Conservation (phyloP, 2,329 filamentous ascomycete species). For the Xylaria arbuscula region DNA sequence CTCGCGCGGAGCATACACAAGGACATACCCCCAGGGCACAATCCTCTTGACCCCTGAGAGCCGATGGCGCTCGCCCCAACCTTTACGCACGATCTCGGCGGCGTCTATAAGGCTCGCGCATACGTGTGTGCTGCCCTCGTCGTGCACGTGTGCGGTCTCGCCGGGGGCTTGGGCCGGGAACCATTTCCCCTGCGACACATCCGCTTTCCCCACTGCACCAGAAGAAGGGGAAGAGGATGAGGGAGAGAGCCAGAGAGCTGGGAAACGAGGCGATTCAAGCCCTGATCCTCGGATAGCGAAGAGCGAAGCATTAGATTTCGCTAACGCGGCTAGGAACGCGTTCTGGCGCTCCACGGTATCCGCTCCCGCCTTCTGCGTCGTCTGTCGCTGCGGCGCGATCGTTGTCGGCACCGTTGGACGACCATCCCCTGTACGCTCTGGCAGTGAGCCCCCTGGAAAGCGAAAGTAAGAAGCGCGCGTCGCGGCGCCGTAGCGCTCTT, state of each 20-base stretch:
- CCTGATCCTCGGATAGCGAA: slow-evolving; percentile 46
- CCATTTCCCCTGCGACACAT: slow-evolving; percentile 17
- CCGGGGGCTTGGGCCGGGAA: slow-evolving; percentile 40
- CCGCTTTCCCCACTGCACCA: neutral
- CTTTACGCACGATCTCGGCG: slow-evolving; percentile 49
- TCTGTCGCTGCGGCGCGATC: slow-evolving; percentile 56
- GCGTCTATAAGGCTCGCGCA: slow-evolving; percentile 54
- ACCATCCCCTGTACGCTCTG: slow-evolving; percentile 18
- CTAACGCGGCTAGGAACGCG: slow-evolving; percentile 43
- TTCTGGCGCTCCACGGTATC: slow-evolving; percentile 41
- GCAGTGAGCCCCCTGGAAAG: neutral
- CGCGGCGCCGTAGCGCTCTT: slow-evolving; percentile 18
- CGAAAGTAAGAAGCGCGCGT: slow-evolving; percentile 2
- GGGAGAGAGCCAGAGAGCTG: slow-evolving; percentile 47
- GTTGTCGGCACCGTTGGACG: slow-evolving; percentile 52
- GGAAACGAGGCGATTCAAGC: slow-evolving; percentile 50
- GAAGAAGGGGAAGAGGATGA: neutral
- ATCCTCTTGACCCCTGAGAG: slow-evolving; percentile 47
- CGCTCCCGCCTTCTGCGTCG: slow-evolving; percentile 39
- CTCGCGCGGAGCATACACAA: slow-evolving; percentile 56
- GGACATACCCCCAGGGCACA: slow-evolving; percentile 53
- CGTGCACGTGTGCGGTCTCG: slow-evolving; percentile 55
- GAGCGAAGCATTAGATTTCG: slow-evolving; percentile 45
- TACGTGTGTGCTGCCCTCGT: slow-evolving; percentile 55
- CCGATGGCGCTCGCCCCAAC: slow-evolving; percentile 56